These are phyloP conservation scores for Komagataella pastoris DNA, from an alignment of 805 yeast genomes.

Conservation along the genomic window DNA sequence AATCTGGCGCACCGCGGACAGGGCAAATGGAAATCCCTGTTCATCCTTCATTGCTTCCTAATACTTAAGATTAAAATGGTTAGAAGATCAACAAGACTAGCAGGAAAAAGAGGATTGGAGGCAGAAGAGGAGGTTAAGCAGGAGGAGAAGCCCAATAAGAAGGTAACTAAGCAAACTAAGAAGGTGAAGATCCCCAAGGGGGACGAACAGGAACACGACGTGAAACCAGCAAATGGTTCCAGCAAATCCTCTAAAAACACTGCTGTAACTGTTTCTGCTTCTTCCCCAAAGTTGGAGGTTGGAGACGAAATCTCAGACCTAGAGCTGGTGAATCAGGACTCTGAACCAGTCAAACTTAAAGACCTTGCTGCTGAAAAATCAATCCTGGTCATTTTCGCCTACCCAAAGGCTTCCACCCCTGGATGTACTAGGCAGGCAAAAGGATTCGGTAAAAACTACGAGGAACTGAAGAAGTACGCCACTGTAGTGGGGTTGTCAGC, in stretches of 20 bases:
- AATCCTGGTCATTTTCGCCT: conserved; percentile 47
- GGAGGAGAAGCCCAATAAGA: not conserved
- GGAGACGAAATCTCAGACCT: conserved; percentile 63
- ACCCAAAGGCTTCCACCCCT: conserved; percentile 89
- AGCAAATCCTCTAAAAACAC: not conserved
- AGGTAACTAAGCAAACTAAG: not conserved
- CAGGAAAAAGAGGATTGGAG: not conserved
- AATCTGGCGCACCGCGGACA: not conserved
- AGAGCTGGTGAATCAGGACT: conserved; percentile 50
- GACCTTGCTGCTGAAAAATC: conserved; percentile 17
- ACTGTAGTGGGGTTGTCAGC: conserved; percentile 72
- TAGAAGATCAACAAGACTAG: not conserved
- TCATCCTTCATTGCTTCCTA: not conserved
- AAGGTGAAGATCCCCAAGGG: not conserved
- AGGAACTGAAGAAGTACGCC: conserved; percentile 37
- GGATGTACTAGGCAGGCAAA: conserved; percentile 95
- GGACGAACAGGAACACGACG: not conserved
- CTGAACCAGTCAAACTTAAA: conserved; percentile 10
- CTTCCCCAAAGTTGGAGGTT: conserved; percentile 17
- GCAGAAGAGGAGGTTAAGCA: not conserved
- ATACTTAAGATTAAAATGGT: not conserved
- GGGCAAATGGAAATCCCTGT: not conserved
- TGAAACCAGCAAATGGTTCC: not conserved
- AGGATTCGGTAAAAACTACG: conserved; percentile 65
- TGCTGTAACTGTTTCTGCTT: not conserved